A percentile compares a stretch with the other conserved stretches of the same genome.
These are phyloP conservation scores for Blastobotrys capitulatus DNA, from an alignment of 1,139 yeast species.

Conservation along the genomic window DNA sequence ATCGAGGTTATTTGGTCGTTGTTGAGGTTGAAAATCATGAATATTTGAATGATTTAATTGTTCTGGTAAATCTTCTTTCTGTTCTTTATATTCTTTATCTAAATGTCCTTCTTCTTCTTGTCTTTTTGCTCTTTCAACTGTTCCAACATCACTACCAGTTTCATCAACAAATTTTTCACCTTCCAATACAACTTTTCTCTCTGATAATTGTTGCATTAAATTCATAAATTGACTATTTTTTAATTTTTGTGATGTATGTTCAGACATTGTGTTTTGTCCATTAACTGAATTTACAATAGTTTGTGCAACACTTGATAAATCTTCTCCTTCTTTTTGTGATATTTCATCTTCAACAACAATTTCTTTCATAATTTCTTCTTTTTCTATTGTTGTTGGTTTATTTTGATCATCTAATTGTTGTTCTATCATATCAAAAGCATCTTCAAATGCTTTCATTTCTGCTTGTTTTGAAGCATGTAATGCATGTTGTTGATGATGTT, in stretches of 20 bases:
- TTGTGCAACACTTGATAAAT: constrained; percentile 31
- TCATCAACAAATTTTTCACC: constrained; percentile 33
- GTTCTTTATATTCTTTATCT: too few relatives aligned
- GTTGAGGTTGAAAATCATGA: too few relatives aligned
- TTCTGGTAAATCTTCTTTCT: too few relatives aligned
- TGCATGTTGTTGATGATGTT: constrained; percentile 25
- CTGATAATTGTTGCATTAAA: constrained; percentile 36
- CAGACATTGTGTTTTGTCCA: constrained; percentile 14
- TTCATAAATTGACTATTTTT: constrained; percentile 35
- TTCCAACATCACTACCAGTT: constrained; percentile 20
- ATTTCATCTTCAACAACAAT: constrained; percentile 6
- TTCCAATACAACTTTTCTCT: constrained; percentile 29
- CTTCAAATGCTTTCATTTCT: constrained; percentile 24
- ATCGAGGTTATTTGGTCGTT: too few relatives aligned
- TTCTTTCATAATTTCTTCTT: constrained; percentile 2
- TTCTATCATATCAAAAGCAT: constrained; percentile 28
- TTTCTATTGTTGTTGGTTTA: constrained; percentile 1
- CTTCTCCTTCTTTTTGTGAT: constrained; percentile 19
- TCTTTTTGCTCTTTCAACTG: constrained; percentile 4
- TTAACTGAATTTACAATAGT: constrained; percentile 28
- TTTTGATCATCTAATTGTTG: constrained; percentile 10
- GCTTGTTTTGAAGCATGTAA: constrained; percentile 14
- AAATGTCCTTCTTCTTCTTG: neutral
- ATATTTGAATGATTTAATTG: too few relatives aligned
- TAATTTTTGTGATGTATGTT: constrained; percentile 30